A percentile compares a stretch with the other conserved stretches of the same genome.
These are phyloP conservation scores for Debaryomyces maramus DNA, from an alignment of 805 yeast species.

Conservation along the genomic window DNA sequence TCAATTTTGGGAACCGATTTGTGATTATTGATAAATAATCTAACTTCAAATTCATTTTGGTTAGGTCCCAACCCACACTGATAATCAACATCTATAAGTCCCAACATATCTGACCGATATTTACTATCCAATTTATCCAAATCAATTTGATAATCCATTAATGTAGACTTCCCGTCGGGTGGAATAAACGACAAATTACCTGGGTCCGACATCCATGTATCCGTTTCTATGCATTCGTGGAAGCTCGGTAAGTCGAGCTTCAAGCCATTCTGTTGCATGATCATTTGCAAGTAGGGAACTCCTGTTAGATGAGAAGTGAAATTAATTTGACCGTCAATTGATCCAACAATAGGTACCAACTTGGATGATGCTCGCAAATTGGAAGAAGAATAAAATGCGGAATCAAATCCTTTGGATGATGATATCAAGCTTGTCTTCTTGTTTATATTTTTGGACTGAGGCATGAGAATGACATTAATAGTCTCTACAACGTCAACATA, in stretches of 20 bases:
- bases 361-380: constrained; percentile 13
- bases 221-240: constrained; percentile 66
- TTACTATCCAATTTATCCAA: constrained; percentile 25
- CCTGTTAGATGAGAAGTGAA: constrained; percentile 76
- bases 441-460: constrained; percentile 16
- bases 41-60: constrained; percentile 63
- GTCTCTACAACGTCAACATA: constrained; percentile 79
- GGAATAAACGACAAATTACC: constrained; percentile 71
- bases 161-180: constrained; percentile 74
- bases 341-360: constrained; percentile 47
- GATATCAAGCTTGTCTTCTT: constrained; percentile 3
- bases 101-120: constrained; percentile 32
- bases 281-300: constrained; percentile 65
- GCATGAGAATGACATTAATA: constrained; percentile 52
- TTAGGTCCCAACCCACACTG: constrained; percentile 51
- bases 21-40: constrained; percentile 42
- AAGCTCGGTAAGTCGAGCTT: constrained; percentile 59
- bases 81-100: constrained; percentile 57
- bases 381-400: constrained; percentile 28
- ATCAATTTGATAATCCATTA: constrained; percentile 66
- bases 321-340: constrained; percentile 61
- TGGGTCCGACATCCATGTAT: constrained; percentile 48
- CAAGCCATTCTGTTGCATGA: constrained; percentile 46
- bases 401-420: constrained; percentile 29
- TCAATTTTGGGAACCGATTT: constrained; percentile 35